Evolutionary conservation across 139 green algal species (phyloP).

Genomic region (Marvania coccoides): DNA sequence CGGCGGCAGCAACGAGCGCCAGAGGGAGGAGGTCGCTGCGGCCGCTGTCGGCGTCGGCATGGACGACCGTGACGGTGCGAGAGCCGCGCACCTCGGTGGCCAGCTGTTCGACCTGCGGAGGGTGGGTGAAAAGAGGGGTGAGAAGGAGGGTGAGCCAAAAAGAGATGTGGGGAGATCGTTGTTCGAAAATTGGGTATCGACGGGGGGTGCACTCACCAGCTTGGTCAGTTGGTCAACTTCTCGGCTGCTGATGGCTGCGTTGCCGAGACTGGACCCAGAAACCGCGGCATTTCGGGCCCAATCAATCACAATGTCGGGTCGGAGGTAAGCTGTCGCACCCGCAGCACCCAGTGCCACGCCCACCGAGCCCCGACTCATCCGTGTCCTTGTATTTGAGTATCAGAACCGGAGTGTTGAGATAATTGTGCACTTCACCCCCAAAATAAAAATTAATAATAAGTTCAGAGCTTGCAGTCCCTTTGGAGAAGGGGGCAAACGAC

Average conservation of each 20-base stretch:
- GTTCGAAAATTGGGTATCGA: background rate
- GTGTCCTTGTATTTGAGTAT: too few relatives aligned
- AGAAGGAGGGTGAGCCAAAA: background rate
- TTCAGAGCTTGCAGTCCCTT: too few relatives aligned
- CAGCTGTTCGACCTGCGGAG: constrained; percentile 6
- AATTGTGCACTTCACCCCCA: too few relatives aligned
- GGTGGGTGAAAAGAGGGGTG: background rate
- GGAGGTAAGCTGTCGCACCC: constrained; percentile 14
- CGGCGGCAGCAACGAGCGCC: background rate
- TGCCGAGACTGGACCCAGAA: background rate
- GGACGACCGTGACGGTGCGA: background rate
- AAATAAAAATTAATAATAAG: too few relatives aligned
- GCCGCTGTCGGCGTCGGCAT: background rate
- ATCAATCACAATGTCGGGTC: constrained; percentile 12
- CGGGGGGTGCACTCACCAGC: background rate
- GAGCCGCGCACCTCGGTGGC: background rate
- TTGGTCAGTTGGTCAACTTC: background rate
- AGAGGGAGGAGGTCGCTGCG: background rate
- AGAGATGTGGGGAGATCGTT: background rate
- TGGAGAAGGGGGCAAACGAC: too few relatives aligned
- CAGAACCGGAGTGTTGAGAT: too few relatives aligned
- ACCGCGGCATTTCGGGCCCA: background rate
- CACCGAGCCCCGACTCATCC: background rate
- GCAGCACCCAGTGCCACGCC: constrained; percentile 10
- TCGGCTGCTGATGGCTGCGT: background rate